These are phyloP conservation scores for Globisporangium solare DNA, from an alignment of 352 stramenopile species.

Conservation along the genomic window DNA sequence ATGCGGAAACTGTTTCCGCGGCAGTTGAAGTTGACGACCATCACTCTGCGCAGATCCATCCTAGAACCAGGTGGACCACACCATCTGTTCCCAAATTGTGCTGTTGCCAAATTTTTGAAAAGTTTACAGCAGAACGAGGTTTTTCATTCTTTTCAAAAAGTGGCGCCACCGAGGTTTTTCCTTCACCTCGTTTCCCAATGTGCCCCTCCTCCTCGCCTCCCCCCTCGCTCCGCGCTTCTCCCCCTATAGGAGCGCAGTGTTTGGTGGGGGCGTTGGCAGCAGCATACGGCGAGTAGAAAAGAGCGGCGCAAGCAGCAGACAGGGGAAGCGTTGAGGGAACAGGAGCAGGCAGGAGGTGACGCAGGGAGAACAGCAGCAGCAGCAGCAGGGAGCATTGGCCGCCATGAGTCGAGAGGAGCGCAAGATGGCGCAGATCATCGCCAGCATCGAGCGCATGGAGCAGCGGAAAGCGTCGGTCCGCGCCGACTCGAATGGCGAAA, in stretches of 20 bases:
- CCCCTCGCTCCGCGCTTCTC: neutral
- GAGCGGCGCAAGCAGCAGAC: too few relatives aligned
- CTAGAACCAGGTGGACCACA: neutral
- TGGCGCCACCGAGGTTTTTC: too few relatives aligned
- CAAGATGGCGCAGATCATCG: slow-evolving; percentile 80
- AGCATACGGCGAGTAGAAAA: neutral
- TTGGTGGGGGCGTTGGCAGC: neutral
- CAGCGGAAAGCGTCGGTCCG: slow-evolving; percentile 34
- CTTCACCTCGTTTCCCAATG: too few relatives aligned
- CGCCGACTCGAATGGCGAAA: slow-evolving; percentile 12
- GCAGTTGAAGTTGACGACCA: neutral
- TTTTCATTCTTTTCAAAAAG: neutral
- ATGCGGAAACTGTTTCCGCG: neutral
- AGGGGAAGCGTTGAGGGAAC: neutral
- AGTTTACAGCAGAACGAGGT: neutral
- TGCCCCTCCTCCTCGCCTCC: neutral
- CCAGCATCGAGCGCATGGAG: slow-evolving; percentile 76
- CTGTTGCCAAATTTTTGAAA: neutral
- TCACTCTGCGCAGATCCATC: neutral
- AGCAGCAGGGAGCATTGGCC: neutral
- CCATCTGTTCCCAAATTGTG: neutral
- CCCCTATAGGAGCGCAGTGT: neutral
- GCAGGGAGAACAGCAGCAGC: neutral
- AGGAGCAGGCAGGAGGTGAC: neutral
- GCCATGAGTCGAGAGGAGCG: slow-evolving; percentile 67